Base-by-base conservation (phyloP, 805 yeast species). In the Hyphopichia homilentoma region DNA sequence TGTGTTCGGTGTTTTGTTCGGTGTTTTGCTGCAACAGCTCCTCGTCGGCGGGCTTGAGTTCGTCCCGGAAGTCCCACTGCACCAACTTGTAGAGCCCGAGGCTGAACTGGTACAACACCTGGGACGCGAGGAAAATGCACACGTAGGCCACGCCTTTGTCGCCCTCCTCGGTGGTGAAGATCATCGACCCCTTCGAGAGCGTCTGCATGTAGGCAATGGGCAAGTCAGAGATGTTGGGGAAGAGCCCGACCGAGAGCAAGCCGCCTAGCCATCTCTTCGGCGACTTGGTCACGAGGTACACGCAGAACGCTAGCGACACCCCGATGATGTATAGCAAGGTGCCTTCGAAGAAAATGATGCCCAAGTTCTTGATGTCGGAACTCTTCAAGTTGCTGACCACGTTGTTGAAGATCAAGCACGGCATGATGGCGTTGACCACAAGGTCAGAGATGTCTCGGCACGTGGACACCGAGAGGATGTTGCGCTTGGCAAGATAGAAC, bases 131-230 rank as follows among this genome's bases (percentile, higher is more conserved):
- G 45, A 82, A 84, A 21, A 88, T 80, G 47, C 88, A 81, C 14
- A 84, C 81, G 56, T 83, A 85, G 1, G 96, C 93, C 16, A 83
- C 81, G 16, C 96, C 97, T 44, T 73, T 72, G 33, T 76, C 69
- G 22, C 85, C 86, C 39, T 84, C 78, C 4, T 57, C 72, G 11
- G 64, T 47, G 0, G 80, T 63, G 45, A 88, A 80, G 6, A 66
- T 45, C 5, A 71, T 61, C 1, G 75, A 64, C 1, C 87, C 79
- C 11, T 75, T 69, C 16, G 84, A 80, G 48, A 86, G 59, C 2
- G 90, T 81, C 47, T 81, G 86, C 22, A 80, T 54, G 44, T 86
- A 87, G 0, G 95, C 95, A 44, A 86, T 83, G 0, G 96, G 95
- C 35, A 86, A 65, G 58, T 86, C 95, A 11, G 88, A 76, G 27